phyloP scores from a whole-genome alignment of 2,329 filamentous ascomycete genomes.

The Chaetothyriales sp. region DNA sequence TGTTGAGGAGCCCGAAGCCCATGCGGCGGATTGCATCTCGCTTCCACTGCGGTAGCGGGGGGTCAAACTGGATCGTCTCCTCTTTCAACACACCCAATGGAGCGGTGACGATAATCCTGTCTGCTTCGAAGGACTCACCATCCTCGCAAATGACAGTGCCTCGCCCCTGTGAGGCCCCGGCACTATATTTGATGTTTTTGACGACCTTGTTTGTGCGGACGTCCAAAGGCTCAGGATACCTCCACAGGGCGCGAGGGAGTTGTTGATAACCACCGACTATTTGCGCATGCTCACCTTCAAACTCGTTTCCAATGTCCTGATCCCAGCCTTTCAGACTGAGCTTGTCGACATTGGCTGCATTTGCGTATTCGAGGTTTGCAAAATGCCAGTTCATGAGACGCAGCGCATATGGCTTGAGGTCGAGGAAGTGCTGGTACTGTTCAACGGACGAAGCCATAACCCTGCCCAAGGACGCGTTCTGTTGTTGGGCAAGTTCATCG shows the following conservation, averaged over 20 bases:
- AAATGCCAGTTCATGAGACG: slow-evolving; percentile 94
- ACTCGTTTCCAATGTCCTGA: slow-evolving; percentile 94
- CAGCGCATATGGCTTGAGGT: slow-evolving; percentile 73
- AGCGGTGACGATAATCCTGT: slow-evolving; percentile 78
- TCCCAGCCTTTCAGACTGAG: slow-evolving; percentile 89
- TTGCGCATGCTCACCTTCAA: slow-evolving; percentile 87
- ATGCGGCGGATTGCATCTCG: slow-evolving; percentile 62
- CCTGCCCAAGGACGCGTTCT: slow-evolving; percentile 64
- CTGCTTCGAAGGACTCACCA: slow-evolving; percentile 63
- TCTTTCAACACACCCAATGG: slow-evolving; percentile 84
- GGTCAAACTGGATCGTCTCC: slow-evolving; percentile 69
- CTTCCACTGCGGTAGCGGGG: slow-evolving; percentile 79
- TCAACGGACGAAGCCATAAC: slow-evolving; percentile 81
- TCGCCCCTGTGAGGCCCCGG: slow-evolving; percentile 29
- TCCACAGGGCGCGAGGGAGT: slow-evolving; percentile 71
- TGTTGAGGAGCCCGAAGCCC: slow-evolving; percentile 89
- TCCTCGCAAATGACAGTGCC: slow-evolving; percentile 60
- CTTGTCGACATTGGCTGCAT: slow-evolving; percentile 72
- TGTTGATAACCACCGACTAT: slow-evolving; percentile 88
- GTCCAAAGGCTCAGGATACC: slow-evolving; percentile 60
- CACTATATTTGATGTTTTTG: slow-evolving; percentile 52
- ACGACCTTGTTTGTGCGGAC: slow-evolving; percentile 61
- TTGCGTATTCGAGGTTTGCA: slow-evolving; percentile 95
- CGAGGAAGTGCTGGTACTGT: slow-evolving; percentile 71
- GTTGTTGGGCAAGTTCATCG: slow-evolving; percentile 44